A percentile compares a stretch with the other conserved stretches of the same genome.
These are phyloP conservation scores for Dispira simplex DNA, from an alignment of 192 early-diverging fungal species.

Conservation along the genomic window DNA sequence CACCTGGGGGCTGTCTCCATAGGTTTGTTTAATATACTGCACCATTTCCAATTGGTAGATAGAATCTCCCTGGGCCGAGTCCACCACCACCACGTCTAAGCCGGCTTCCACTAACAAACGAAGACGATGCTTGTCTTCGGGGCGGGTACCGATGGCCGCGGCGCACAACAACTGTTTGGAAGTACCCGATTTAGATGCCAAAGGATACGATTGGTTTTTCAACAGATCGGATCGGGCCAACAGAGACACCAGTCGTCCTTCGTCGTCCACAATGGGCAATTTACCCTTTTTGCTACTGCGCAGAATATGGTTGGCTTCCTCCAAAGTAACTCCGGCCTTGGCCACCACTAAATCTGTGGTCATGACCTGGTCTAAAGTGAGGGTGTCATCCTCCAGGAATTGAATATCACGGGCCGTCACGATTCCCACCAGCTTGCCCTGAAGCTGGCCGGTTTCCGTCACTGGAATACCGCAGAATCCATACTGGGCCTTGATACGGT, in stretches of 20 bases:
- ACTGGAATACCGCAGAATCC: slow-evolving; percentile 97
- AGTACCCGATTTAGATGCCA: slow-evolving; percentile 63
- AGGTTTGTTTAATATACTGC: slow-evolving; percentile 78
- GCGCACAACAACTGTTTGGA: slow-evolving; percentile 89
- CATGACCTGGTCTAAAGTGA: slow-evolving; percentile 68
- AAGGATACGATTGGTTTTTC: slow-evolving; percentile 92
- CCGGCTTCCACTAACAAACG: slow-evolving; percentile 80
- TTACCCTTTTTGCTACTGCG: slow-evolving; percentile 89
- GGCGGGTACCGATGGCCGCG: slow-evolving; percentile 85
- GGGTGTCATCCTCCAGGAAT: slow-evolving; percentile 57
- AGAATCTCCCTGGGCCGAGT: slow-evolving; percentile 95
- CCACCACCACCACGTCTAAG: slow-evolving; percentile 90
- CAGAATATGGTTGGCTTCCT: slow-evolving; percentile 81
- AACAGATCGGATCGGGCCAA: slow-evolving; percentile 89
- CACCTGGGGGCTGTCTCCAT: slow-evolving; percentile 55
- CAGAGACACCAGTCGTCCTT: slow-evolving; percentile 74
- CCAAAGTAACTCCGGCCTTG: slow-evolving; percentile 71
- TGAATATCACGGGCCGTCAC: slow-evolving; percentile 96
- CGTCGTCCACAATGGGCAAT: slow-evolving; percentile 80
- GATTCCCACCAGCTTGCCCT: slow-evolving; percentile 85
- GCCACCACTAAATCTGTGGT: slow-evolving; percentile 78
- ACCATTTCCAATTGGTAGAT: slow-evolving; percentile 92
- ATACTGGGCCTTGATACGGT: slow-evolving; percentile 66
- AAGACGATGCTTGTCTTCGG: slow-evolving; percentile 74
- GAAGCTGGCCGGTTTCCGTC: slow-evolving; percentile 77